phyloP scores from a whole-genome alignment of 2,329 filamentous ascomycete species.

The Claviceps lovelessii region DNA sequence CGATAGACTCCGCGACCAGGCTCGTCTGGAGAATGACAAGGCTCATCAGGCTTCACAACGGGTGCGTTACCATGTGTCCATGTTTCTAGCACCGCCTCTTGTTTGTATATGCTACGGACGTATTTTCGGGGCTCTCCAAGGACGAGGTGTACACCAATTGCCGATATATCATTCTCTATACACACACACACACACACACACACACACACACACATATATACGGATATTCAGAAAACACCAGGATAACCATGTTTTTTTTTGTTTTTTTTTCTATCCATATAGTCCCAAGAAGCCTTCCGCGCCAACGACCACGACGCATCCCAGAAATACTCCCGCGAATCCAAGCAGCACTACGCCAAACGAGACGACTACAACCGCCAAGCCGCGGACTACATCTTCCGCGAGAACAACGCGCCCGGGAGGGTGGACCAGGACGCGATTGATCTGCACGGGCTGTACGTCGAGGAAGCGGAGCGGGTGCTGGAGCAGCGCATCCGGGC shows the following conservation, averaged over 20 bases:
- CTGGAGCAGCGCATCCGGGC: slow-evolving; percentile 72
- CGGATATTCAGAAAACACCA: no score
- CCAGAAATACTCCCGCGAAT: slow-evolving; percentile 70
- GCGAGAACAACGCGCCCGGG: slow-evolving; percentile 74
- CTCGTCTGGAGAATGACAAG: slow-evolving; percentile 66
- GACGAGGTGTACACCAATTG: no score
- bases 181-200: no score
- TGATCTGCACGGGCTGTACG: slow-evolving; percentile 87
- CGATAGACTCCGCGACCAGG: slow-evolving; percentile 73
- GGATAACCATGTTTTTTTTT: no score
- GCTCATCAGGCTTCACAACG: slow-evolving; percentile 63
- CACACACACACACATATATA: no score
- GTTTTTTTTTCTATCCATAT: no score
- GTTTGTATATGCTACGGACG: no score
- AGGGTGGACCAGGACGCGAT: slow-evolving; percentile 70
- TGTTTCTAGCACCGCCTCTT: no score
- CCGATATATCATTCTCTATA: no score
- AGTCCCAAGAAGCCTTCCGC: slow-evolving; percentile 69
- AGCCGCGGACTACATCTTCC: slow-evolving; percentile 87
- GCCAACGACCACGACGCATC: slow-evolving; percentile 71
- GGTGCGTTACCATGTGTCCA: slow-evolving; percentile 26
- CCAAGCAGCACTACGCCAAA: slow-evolving; percentile 66
- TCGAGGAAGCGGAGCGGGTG: slow-evolving; percentile 88
- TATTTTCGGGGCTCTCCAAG: no score
- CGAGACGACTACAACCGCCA: slow-evolving; percentile 86